These are phyloP conservation scores for Huiozyma sinensis DNA, from an alignment of 805 yeast genomes.

Conservation along the genomic window DNA sequence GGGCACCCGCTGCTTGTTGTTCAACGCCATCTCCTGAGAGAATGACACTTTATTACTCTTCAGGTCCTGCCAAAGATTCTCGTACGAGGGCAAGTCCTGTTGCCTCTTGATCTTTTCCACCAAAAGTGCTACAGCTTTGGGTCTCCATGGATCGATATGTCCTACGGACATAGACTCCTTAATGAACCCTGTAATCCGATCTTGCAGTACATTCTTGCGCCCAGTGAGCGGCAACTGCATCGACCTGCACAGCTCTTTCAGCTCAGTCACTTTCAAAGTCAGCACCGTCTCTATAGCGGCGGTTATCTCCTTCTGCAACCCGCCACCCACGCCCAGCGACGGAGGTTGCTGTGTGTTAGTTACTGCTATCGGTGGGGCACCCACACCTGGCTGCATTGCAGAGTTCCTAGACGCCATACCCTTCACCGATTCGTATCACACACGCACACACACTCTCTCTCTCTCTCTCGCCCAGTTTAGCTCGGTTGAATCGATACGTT, in stretches of 20 bases:
- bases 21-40: background rate
- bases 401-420: no score
- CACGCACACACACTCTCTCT: no score
- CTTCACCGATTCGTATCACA: no score
- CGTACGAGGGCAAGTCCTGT: conserved; percentile 32
- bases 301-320: conserved; percentile 22
- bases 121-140: conserved; percentile 36
- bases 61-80: conserved; percentile 17
- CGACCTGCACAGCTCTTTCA: conserved; percentile 43
- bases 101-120: conserved; percentile 30
- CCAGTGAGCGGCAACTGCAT: conserved; percentile 44
- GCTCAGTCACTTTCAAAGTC: conserved; percentile 38
- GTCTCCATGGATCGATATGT: conserved; percentile 33
- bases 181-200: conserved; percentile 40
- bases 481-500: no score
- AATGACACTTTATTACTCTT: conserved; percentile 4
- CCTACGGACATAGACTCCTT: conserved; percentile 32
- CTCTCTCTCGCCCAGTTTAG: no score
- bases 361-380: background rate
- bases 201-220: conserved; percentile 48
- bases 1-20: background rate
- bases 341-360: background rate
- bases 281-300: conserved; percentile 26
- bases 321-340: conserved; percentile 10
- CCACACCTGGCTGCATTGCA: no score